A percentile compares a stretch with the other conserved stretches of the same genome.
phyloP scores from a whole-genome alignment of 345 rosid genomes.

The Psidium guajava region DNA sequence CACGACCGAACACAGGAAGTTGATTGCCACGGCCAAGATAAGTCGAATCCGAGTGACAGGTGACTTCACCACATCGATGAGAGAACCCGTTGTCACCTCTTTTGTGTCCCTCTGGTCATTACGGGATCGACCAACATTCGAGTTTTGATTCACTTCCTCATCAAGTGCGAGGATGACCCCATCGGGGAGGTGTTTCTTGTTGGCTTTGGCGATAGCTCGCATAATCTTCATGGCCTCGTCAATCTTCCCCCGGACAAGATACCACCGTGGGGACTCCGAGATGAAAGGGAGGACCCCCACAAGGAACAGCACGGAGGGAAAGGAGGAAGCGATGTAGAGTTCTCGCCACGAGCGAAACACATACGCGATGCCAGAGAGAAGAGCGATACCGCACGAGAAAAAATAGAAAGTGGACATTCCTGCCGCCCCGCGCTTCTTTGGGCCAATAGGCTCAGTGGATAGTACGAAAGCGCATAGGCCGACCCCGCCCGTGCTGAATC shows the following conservation, averaged over 20 bases:
- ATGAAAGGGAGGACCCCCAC: constrained; percentile 55
- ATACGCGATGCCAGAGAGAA: constrained; percentile 63
- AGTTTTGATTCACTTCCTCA: constrained; percentile 30
- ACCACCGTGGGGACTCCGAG: constrained; percentile 91
- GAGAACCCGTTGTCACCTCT: constrained; percentile 40
- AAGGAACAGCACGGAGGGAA: constrained; percentile 69
- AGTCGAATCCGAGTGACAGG: constrained; percentile 56
- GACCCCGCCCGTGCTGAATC: constrained; percentile 90
- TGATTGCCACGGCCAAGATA: constrained; percentile 40
- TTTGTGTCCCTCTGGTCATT: constrained; percentile 6
- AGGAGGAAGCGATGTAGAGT: constrained; percentile 60
- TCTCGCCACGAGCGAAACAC: constrained; percentile 60
- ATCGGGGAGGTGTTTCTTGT: constrained; percentile 46
- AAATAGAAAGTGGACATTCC: constrained; percentile 99
- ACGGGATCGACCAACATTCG: neutral
- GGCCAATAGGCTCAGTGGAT: constrained; percentile 82
- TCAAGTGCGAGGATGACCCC: constrained; percentile 58
- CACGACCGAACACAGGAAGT: constrained; percentile 60
- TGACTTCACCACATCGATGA: constrained; percentile 53
- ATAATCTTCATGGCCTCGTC: constrained; percentile 66
- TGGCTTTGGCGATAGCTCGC: constrained; percentile 47
- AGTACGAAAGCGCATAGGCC: constrained; percentile 83
- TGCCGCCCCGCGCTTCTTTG: constrained; percentile 67
- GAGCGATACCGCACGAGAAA: constrained; percentile 67
- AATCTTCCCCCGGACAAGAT: constrained; percentile 62